Evolutionary conservation across 2,329 filamentous ascomycete genomes (phyloP).

Genomic region (Alternaria sp.): DNA sequence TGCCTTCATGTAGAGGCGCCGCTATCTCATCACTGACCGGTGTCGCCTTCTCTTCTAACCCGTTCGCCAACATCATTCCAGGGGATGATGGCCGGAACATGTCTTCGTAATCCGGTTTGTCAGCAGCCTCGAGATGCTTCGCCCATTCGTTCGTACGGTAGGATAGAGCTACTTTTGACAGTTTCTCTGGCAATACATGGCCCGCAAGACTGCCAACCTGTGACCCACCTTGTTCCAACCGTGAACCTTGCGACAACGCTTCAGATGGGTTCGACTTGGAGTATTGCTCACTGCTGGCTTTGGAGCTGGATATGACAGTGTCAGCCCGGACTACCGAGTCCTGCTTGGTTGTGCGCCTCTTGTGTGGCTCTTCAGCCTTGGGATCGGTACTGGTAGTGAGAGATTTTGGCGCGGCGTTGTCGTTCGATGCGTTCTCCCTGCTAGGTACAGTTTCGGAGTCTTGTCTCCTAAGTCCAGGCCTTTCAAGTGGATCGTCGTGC

Average conservation of each 20-base stretch:
- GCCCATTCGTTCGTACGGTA: constrained; percentile 97
- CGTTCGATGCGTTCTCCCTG: background rate
- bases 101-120: constrained; percentile 72
- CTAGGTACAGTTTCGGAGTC: background rate
- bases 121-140: constrained; percentile 82
- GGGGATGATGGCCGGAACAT: constrained; percentile 60
- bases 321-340: constrained; percentile 34
- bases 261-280: constrained; percentile 56
- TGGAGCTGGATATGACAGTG: constrained; percentile 27
- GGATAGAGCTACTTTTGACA: constrained; percentile 79
- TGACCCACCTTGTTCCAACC: constrained; percentile 49
- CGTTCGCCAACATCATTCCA: constrained; percentile 52
- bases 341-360: constrained; percentile 19
- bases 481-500: constrained; percentile 8
- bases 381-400: constrained; percentile 46
- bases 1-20: constrained; percentile 29
- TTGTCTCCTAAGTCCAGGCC: background rate
- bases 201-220: constrained; percentile 52
- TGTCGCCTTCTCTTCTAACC: constrained; percentile 61
- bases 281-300: constrained; percentile 31
- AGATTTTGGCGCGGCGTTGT: constrained; percentile 13
- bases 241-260: constrained; percentile 33
- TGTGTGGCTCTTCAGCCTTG: constrained; percentile 28
- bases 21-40: constrained; percentile 55
- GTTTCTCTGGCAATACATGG: constrained; percentile 70